These are phyloP conservation scores for Ogataea allantospora DNA, from an alignment of 805 yeast species.

Conservation along the genomic window DNA sequence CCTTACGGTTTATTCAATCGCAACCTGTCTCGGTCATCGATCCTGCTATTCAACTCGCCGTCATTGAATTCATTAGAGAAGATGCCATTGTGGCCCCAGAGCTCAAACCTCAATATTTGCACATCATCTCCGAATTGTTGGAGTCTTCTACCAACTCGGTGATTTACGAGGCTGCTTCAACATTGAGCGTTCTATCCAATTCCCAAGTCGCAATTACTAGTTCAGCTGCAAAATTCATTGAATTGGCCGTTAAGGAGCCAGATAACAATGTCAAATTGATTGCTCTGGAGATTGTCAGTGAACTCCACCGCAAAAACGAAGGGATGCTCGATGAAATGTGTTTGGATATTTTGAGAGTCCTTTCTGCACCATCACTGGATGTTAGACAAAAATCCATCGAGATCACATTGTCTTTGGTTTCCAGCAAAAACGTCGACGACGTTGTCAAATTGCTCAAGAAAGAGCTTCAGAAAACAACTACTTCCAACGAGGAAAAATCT, in stretches of 20 bases:
- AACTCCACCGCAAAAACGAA: constrained; percentile 68
- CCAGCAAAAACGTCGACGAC: constrained; percentile 89
- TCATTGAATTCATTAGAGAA: constrained; percentile 85
- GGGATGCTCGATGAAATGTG: constrained; percentile 82
- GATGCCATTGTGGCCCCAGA: constrained; percentile 68
- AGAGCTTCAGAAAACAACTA: constrained; percentile 75
- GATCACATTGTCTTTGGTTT: constrained; percentile 75
- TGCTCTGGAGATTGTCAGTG: constrained; percentile 81
- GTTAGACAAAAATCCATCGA: constrained; percentile 87
- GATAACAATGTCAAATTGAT: constrained; percentile 94
- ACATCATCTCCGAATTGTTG: constrained; percentile 68
- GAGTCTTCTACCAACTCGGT: constrained; percentile 72
- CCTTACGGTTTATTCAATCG: constrained; percentile 77
- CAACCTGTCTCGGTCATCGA: constrained; percentile 67
- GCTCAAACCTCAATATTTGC: constrained; percentile 68
- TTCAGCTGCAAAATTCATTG: constrained; percentile 85
- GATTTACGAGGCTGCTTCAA: constrained; percentile 86
- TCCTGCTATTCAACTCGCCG: constrained; percentile 81
- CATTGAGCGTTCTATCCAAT: constrained; percentile 55
- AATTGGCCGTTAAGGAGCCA: constrained; percentile 86
- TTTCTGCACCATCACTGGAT: constrained; percentile 85
- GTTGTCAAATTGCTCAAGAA: constrained; percentile 89
- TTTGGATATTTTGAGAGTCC: constrained; percentile 80
- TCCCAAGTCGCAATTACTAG: constrained; percentile 66
- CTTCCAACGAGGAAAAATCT: constrained; percentile 72